Percentiles rank a stretch among this genome's conserved stretches.
These are phyloP conservation scores for Rhizophagus clarus DNA, from an alignment of 192 early-diverging fungal genomes.

Conservation along the genomic window DNA sequence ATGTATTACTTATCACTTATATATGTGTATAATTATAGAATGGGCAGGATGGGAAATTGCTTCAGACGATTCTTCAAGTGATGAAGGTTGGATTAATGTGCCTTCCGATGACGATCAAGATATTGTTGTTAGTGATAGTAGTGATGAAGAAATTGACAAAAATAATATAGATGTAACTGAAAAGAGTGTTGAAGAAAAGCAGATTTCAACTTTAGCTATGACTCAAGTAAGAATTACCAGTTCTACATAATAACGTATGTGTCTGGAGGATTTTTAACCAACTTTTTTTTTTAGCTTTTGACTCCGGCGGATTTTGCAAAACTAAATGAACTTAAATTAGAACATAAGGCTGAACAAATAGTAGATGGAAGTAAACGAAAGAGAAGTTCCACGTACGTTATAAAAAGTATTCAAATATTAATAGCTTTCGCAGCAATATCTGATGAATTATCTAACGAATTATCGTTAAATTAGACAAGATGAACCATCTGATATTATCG, in stretches of 20 bases:
- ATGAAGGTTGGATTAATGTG: constrained; percentile 40
- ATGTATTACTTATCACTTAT: too few relatives aligned
- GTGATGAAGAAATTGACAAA: constrained; percentile 42
- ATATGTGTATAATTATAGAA: constrained; percentile 15
- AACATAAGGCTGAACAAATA: constrained; percentile 60
- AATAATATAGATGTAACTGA: constrained; percentile 37
- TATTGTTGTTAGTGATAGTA: constrained; percentile 29
- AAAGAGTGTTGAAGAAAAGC: constrained; percentile 48
- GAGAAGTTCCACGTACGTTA: not conserved
- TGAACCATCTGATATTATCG: constrained; percentile 36
- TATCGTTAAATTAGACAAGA: not conserved
- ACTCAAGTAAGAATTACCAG: not conserved
- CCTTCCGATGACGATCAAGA: constrained; percentile 36
- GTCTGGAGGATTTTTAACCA: not conserved
- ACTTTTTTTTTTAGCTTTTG: constrained; percentile 57
- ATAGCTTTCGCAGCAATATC: not conserved
- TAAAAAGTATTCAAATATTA: not conserved
- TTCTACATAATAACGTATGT: not conserved
- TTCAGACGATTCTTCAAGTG: constrained; percentile 30
- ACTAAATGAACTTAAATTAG: constrained; percentile 74
- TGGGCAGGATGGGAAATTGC: constrained; percentile 49
- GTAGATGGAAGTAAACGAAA: constrained; percentile 8
- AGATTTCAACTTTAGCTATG: constrained; percentile 38
- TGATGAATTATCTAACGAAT: not conserved
- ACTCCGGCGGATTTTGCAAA: constrained; percentile 91